Conservation (phyloP, 2,329 filamentous ascomycete genomes). For the Mollisia scopiformis region DNA sequence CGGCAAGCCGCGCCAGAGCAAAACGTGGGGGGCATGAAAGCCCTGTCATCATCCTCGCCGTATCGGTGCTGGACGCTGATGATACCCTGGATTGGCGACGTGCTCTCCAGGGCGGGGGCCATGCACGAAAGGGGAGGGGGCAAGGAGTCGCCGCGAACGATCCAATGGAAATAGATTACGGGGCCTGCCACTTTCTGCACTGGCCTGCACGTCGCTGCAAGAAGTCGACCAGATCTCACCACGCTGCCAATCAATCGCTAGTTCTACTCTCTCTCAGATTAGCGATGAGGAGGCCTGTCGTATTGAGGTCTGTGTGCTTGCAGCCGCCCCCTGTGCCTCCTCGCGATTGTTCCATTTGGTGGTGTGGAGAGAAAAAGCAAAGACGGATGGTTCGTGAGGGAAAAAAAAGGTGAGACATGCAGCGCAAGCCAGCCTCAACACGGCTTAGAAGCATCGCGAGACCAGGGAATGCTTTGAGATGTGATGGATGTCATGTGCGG, state of each 20-base stretch:
- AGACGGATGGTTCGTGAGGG: conserved; percentile 12
- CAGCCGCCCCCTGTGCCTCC: conserved; percentile 14
- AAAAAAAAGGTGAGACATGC: conserved; percentile 13
- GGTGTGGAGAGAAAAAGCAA: conserved; percentile 20
- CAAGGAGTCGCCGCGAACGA: background rate
- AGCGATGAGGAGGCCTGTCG: conserved; percentile 25
- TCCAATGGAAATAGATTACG: background rate
- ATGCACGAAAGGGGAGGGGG: background rate
- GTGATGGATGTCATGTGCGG: conserved; percentile 7
- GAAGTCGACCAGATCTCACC: background rate
- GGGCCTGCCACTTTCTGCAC: conserved; percentile 1
- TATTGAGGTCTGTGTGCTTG: conserved; percentile 28
- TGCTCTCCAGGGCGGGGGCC: background rate
- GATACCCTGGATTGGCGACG: background rate
- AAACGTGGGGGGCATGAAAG: conserved; percentile 15
- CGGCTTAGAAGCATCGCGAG: background rate
- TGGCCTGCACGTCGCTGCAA: conserved; percentile 11
- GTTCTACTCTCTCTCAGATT: conserved; percentile 24
- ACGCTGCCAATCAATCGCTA: background rate
- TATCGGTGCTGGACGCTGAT: background rate
- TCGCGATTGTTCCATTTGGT: conserved; percentile 1
- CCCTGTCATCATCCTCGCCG: background rate
- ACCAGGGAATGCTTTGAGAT: conserved; percentile 7
- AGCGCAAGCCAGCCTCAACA: background rate
- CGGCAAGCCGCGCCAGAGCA: conserved; percentile 14